Evolutionary conservation across 1,284 basidiomycete species (phyloP).

Genomic region (Apiotrichum laibachii): DNA sequence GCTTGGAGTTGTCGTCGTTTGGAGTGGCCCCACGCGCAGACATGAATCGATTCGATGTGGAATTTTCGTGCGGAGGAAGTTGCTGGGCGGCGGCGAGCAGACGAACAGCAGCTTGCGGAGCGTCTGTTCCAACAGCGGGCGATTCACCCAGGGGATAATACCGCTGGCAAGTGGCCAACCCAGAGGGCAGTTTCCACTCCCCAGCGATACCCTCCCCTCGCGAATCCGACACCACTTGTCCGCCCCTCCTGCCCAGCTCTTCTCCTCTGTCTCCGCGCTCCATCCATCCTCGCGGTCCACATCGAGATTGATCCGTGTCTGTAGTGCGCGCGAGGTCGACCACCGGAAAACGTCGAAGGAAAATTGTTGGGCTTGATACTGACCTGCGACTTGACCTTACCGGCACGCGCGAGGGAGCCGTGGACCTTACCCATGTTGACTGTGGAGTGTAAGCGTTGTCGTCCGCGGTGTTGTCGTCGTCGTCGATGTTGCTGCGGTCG

Average conservation of each 20-base stretch:
- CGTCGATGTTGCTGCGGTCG: slow-evolving; percentile 5
- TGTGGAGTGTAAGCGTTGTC: slow-evolving; percentile 4
- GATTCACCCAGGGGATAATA: too few species aligned
- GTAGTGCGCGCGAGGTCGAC: background rate
- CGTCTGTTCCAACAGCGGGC: too few species aligned
- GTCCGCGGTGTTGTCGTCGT: background rate
- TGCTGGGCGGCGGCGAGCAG: too few species aligned
- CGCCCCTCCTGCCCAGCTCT: background rate
- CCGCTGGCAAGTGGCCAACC: too few species aligned
- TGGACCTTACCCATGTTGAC: slow-evolving; percentile 70
- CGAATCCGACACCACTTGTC: background rate
- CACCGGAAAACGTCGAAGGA: background rate
- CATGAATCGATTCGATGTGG: too few species aligned
- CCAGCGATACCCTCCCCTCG: background rate
- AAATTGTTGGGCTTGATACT: slow-evolving; percentile 17
- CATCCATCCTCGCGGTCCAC: background rate
- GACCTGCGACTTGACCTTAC: slow-evolving; percentile 94
- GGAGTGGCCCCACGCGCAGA: too few species aligned
- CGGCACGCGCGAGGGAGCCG: slow-evolving; percentile 99
- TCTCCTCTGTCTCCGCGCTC: background rate
- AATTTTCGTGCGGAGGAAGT: too few species aligned
- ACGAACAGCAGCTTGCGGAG: too few species aligned
- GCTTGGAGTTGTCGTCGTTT: background rate
- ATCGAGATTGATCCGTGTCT: background rate
- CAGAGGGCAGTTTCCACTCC: too few species aligned